Base-by-base conservation (phyloP, 495 filamentous ascomycete genomes). In the Neurospora sp. region DNA sequence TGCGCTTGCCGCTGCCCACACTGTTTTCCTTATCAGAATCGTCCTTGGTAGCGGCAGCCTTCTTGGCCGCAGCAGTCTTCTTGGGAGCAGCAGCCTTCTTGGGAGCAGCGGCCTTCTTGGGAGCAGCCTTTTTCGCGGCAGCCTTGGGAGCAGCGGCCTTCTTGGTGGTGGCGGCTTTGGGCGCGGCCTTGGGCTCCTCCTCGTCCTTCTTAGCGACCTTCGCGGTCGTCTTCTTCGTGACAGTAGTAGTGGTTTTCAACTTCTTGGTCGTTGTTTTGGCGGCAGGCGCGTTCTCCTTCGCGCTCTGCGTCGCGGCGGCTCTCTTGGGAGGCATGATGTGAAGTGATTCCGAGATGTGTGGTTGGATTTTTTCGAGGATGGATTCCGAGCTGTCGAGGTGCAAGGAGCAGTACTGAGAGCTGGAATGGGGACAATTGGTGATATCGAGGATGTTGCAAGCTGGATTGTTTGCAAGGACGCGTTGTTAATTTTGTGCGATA, bases 101-200 rank as follows among this genome's bases (percentile, higher is more conserved):
- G 65, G 86, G 82, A 6, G 82, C 83, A 37, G 85, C 82, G 6
- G 78, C 68, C 70, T 72, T 74, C 69, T 75, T 81, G 3, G 75
- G 65, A 18, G 71, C 71, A 27, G 79, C 74, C 75, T 80, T 80
- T 31, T 31, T 31, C 27, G 27, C 27, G 27, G 27, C 27, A 31
- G 27, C 27, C 47, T 59, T 53, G 45, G 78, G 69, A 10, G 82
- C 84, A 31, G 86, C 81, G 16, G 75, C 47, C 47, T 72, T 73
- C 70, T 75, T 74, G 8, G 71, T 40, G 20, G 59, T 39, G 14
- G 61, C 39, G 31, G 53, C 77, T 69, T 79, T 78, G 35, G 75
- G 69, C 8, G 73, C 69, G 35, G 78, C 71, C 16, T 81, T 83
- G 31, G 86, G 81, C 18, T 75, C 53, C 27, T 70, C 70, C 31